Evolutionary conservation across 441 rosid species (phyloP).

Genomic region (Rhodomyrtus psidioides): DNA sequence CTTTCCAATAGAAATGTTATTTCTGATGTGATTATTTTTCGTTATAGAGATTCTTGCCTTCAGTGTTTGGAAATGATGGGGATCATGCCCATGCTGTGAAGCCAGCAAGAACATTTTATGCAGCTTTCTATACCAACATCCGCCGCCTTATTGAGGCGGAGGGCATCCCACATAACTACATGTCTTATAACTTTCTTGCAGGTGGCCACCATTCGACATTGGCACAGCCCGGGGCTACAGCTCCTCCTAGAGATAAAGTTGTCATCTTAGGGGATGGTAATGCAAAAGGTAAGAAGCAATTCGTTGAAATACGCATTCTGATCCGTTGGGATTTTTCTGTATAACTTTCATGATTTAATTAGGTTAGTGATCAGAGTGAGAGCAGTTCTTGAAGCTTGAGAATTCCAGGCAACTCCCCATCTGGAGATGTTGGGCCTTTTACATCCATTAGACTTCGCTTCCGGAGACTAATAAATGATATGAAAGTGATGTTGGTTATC

Average conservation of each 20-base stretch:
- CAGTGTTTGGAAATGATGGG: not conserved
- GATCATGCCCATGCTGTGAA: not conserved
- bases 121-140: not conserved
- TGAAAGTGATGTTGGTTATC: not conserved
- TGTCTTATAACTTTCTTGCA: not conserved
- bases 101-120: not conserved
- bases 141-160: not conserved
- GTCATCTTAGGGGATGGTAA: not conserved
- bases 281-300: not conserved
- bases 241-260: not conserved
- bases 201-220: not conserved
- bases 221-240: not conserved
- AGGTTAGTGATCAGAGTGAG: not conserved
- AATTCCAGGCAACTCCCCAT: not conserved
- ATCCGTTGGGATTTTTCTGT: not conserved
- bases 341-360: not conserved
- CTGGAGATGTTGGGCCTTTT: not conserved
- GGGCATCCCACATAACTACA: not conserved
- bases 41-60: not conserved
- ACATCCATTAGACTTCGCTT: not conserved
- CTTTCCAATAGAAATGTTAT: slow-evolving; percentile 50
- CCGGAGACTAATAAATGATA: not conserved
- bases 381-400: not conserved
- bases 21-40: not conserved
- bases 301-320: not conserved